A percentile compares a stretch with the other conserved stretches of the same genome.
Conservation (phyloP, 2,329 filamentous ascomycete species). For the Amesomyces nigricolor region DNA sequence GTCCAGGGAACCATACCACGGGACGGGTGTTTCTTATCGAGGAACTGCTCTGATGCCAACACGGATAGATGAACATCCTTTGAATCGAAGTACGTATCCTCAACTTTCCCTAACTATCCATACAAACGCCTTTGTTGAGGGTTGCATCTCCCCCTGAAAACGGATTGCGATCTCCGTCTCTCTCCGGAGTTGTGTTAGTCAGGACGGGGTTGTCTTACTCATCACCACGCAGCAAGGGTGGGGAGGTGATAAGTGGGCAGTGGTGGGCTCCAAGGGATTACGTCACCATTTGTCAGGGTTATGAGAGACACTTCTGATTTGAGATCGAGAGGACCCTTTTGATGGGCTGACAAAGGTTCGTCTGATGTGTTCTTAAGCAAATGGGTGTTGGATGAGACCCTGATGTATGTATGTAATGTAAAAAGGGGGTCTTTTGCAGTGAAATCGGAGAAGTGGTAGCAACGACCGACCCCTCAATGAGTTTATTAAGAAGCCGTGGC, state of each 20-base stretch:
- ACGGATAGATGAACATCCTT: no score
- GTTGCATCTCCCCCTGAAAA: no score
- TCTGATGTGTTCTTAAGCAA: neutral
- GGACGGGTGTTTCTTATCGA: no score
- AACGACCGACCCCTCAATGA: no score
- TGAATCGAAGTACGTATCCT: no score
- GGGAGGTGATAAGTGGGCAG: neutral
- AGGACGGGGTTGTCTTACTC: constrained; percentile 8
- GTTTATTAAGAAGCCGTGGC: neutral
- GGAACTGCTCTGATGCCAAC: no score
- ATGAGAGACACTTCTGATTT: neutral
- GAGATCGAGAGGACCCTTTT: neutral
- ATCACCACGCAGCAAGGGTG: constrained; percentile 2
- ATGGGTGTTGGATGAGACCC: neutral
- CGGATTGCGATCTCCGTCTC: no score
- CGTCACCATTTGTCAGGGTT: constrained; percentile 16
- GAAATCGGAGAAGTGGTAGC: no score
- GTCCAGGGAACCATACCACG: no score
- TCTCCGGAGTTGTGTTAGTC: neutral
- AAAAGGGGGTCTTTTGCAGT: neutral
- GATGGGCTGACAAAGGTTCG: neutral
- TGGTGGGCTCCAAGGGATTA: neutral
- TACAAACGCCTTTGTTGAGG: no score
- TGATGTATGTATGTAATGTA: neutral
- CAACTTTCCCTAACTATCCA: no score